phyloP scores from a whole-genome alignment of 1,284 basidiomycete species.

The Sphaerobolus stellatus region DNA sequence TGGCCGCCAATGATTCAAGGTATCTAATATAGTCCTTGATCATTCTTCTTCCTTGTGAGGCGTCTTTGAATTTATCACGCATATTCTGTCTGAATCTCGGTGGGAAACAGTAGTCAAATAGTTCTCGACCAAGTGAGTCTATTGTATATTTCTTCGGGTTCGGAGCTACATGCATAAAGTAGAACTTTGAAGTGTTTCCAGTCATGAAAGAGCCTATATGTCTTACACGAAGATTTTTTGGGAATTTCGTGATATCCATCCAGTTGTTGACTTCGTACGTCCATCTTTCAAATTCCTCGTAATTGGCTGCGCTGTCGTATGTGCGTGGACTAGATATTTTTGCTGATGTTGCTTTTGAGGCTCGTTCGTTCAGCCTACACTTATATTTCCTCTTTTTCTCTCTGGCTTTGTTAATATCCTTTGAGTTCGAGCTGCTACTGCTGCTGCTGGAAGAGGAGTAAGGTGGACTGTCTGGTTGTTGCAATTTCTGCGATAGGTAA shows the following conservation, averaged over 20 bases:
- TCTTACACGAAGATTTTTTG: neutral
- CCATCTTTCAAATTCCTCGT: neutral
- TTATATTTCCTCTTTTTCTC: too few relatives aligned
- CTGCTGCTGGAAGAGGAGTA: too few relatives aligned
- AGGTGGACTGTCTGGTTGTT: too few relatives aligned
- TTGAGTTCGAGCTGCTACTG: too few relatives aligned
- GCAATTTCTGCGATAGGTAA: too few relatives aligned
- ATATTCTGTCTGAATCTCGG: conserved; percentile 31
- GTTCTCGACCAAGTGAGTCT: conserved; percentile 30
- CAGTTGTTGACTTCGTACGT: neutral
- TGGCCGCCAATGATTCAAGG: neutral
- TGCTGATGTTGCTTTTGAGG: too few relatives aligned
- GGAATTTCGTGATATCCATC: neutral
- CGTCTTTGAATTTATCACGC: conserved; percentile 15
- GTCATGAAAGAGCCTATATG: conserved; percentile 22
- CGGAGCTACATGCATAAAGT: conserved; percentile 30
- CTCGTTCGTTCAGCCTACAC: too few relatives aligned
- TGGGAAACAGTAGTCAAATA: conserved; percentile 48
- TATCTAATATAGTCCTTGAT: neutral
- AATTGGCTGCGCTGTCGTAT: neutral
- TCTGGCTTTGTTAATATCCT: too few relatives aligned
- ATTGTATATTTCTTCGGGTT: conserved; percentile 23
- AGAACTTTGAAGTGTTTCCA: conserved; percentile 40
- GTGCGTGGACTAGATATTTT: too few relatives aligned
- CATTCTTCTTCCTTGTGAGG: conserved; percentile 15